phyloP scores from a whole-genome alignment of 2,329 filamentous ascomycete species.

The Hypocreales sp. region DNA sequence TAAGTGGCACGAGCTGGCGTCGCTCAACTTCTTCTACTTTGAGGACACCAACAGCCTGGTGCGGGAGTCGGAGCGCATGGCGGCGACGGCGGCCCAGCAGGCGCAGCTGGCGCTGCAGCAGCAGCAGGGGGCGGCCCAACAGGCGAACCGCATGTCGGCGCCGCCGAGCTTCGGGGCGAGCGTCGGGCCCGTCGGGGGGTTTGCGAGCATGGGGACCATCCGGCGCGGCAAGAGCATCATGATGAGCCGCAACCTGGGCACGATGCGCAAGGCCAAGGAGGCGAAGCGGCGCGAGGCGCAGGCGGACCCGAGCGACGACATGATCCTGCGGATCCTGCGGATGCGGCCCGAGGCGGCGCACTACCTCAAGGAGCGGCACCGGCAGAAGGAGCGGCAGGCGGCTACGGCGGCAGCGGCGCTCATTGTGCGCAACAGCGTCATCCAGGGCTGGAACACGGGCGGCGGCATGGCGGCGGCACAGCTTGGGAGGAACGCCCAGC shows the following conservation, averaged over 20 bases:
- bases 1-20: conserved; percentile 95
- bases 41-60: conserved; percentile 83
- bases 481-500: conserved; percentile 30
- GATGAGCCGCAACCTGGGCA: conserved; percentile 85
- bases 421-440: conserved; percentile 85
- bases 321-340: conserved; percentile 86
- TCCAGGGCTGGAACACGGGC: conserved; percentile 34
- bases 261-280: conserved; percentile 90
- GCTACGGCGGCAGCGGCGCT: conserved; percentile 82
- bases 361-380: conserved; percentile 79
- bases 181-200: conserved; percentile 21
- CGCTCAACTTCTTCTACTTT: conserved; percentile 97
- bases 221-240: conserved; percentile 67
- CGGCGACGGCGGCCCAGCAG: conserved; percentile 64
- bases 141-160: conserved; percentile 59
- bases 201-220: conserved; percentile 54
- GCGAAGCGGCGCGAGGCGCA: conserved; percentile 92
- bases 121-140: conserved; percentile 30
- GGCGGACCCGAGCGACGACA: conserved; percentile 92
- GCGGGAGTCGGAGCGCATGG: conserved; percentile 92
- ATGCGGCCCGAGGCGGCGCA: conserved; percentile 84
- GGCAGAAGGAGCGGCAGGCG: conserved; percentile 86
- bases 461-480: conserved; percentile 15
- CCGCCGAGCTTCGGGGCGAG: conserved; percentile 31
- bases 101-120: conserved; percentile 51